Evolutionary conservation across 1,284 basidiomycete genomes (phyloP).

Genomic region (Ceratobasidium sp.): DNA sequence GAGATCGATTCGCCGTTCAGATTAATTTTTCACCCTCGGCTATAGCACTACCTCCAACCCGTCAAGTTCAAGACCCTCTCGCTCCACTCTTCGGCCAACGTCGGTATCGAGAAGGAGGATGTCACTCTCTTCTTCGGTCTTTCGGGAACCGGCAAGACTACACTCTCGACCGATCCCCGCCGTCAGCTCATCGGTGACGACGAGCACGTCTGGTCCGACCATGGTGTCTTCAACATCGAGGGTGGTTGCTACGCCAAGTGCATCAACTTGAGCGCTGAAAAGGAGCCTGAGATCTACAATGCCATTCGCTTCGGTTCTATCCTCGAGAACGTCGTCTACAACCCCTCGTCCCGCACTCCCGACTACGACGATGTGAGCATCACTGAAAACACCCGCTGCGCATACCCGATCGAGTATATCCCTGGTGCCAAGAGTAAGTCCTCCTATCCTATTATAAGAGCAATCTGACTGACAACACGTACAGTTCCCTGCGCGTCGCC

Average conservation of each 20-base stretch:
- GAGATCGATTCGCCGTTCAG: slow-evolving; percentile 8
- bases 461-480: slow-evolving; percentile 22
- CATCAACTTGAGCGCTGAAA: slow-evolving; percentile 95
- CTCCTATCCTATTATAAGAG: background rate
- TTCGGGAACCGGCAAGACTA: slow-evolving; percentile 98
- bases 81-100: slow-evolving; percentile 98
- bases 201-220: slow-evolving; percentile 98
- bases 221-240: slow-evolving; percentile 99
- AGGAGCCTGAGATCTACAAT: slow-evolving; percentile 97
- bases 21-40: slow-evolving; percentile 19
- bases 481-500: slow-evolving; percentile 90
- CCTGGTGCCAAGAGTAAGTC: slow-evolving; percentile 74
- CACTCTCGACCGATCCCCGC: slow-evolving; percentile 92
- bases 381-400: slow-evolving; percentile 99
- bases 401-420: slow-evolving; percentile 97
- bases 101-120: slow-evolving; percentile 89
- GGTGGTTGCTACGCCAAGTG: slow-evolving; percentile 99
- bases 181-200: slow-evolving; percentile 95
- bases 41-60: slow-evolving; percentile 95
- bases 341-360: slow-evolving; percentile 84
- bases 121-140: slow-evolving; percentile 99
- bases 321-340: slow-evolving; percentile 99
- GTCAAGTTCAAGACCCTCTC: slow-evolving; percentile 99
- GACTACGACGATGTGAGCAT: slow-evolving; percentile 98
- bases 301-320: slow-evolving; percentile 97